Conservation (phyloP, 2,329 filamentous ascomycete species). For the Drechslerella coelobrocha region DNA sequence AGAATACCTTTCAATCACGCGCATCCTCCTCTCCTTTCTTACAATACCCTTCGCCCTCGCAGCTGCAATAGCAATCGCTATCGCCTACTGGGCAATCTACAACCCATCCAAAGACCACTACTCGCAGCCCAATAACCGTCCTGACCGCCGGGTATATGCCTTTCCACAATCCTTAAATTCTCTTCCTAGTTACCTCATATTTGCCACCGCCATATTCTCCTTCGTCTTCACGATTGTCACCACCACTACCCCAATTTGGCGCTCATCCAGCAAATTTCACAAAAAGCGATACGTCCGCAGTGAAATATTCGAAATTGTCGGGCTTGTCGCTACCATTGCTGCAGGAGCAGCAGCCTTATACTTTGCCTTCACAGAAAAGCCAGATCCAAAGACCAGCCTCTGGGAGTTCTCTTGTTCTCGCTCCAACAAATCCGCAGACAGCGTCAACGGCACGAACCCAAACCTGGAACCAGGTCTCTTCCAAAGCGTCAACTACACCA, state of each 20-base stretch:
- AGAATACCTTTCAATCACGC: slow-evolving; percentile 4
- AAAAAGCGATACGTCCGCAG: slow-evolving; percentile 20
- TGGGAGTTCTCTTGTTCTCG: slow-evolving; percentile 36
- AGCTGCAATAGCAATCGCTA: slow-evolving; percentile 11
- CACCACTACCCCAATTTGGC: slow-evolving; percentile 19
- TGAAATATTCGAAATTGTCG: slow-evolving; percentile 22
- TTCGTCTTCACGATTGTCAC: slow-evolving; percentile 2
- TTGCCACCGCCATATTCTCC: background rate
- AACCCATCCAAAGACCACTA: slow-evolving; percentile 5
- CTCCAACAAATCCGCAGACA: background rate
- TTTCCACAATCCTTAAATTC: slow-evolving; percentile 30
- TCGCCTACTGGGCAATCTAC: slow-evolving; percentile 32
- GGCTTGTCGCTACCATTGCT: slow-evolving; percentile 13
- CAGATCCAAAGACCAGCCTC: slow-evolving; percentile 9
- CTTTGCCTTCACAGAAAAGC: slow-evolving; percentile 21
- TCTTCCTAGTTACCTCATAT: slow-evolving; percentile 19
- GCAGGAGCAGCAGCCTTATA: slow-evolving; percentile 13
- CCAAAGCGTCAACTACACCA: slow-evolving; percentile 10
- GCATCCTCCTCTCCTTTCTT: slow-evolving; percentile 13
- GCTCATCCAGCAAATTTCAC: slow-evolving; percentile 30
- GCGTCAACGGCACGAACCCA: background rate
- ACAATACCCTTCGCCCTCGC: slow-evolving; percentile 9
- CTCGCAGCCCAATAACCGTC: background rate
- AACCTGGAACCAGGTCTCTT: slow-evolving; percentile 9
- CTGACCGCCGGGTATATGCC: slow-evolving; percentile 6